phyloP scores from a whole-genome alignment of 2,329 filamentous ascomycete genomes.

The Phyllosticta capitalensis region DNA sequence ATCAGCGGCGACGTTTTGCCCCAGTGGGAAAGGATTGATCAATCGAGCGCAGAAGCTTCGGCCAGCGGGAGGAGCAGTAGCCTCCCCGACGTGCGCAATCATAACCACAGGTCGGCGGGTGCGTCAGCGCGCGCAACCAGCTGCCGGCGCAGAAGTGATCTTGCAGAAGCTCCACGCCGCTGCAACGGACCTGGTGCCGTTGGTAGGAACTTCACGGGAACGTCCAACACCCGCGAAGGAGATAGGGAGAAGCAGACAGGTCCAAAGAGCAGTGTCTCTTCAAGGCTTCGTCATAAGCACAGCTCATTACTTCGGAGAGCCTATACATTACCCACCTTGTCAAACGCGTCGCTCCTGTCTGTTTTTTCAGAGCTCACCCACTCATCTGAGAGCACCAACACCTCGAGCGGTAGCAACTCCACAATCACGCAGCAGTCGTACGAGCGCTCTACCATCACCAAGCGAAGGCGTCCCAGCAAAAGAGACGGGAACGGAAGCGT shows the following conservation, averaged over 20 bases:
- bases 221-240: not conserved
- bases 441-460: constrained; percentile 16
- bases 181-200: not conserved
- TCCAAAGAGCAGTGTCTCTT: not conserved
- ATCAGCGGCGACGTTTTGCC: not conserved
- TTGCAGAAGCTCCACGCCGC: not conserved
- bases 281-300: constrained; percentile 18
- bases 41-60: not conserved
- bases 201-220: not conserved
- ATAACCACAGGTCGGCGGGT: not conserved
- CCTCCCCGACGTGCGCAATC: not conserved
- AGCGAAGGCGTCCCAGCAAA: constrained; percentile 15
- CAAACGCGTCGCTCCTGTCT: constrained; percentile 34
- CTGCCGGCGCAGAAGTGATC: not conserved
- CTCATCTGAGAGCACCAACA: constrained; percentile 21
- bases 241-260: not conserved
- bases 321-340: constrained; percentile 20
- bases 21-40: not conserved
- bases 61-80: not conserved
- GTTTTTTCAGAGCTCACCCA: constrained; percentile 33
- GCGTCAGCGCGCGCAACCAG: not conserved
- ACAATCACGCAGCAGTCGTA: constrained; percentile 37
- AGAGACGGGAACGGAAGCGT: constrained; percentile 15
- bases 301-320: constrained; percentile 25
- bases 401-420: constrained; percentile 36